Evolutionary conservation across 768 basidiomycete species (phyloP), one percentile per base, ranked within the genome.

Genomic region (Rhizopogon vesiculosus): DNA sequence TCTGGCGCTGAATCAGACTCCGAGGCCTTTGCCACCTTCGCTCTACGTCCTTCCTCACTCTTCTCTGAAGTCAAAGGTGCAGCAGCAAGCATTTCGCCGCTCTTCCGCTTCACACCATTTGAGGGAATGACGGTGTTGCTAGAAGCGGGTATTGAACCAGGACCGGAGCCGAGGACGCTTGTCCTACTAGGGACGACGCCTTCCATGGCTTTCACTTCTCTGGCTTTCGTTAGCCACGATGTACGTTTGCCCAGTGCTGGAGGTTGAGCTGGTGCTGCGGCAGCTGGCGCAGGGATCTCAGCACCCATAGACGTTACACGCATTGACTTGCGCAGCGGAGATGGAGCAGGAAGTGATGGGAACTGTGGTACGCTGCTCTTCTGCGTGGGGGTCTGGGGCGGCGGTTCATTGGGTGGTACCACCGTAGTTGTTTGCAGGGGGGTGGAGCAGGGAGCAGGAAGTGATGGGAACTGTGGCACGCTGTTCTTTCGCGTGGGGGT

Each of bases 181-280:
- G 66, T 52, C 29, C 68, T 61, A 70, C 80, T 55, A 29, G 61
- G 62, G 10, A 73, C 72, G n/a, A 73, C 74, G 42, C 62, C 66
- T 63, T 89, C 89, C 64, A 83, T 71, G 16, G 86, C 86, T 59
- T 86, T 87, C 25, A 78, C 84, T 63, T 89, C 87, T 38, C 89
- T 77, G 13, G 85, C 90, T 62, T 88, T 89, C 69, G 81, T 82
- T 53, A 92, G 68, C 90, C 90, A 91, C 3, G 90, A 91, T 8
- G 87, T 87, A 33, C 89, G 82, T 62, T 88, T 90, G 3, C 81
- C 82, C 9, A 74, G 60, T 4, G 68, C 74, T 28, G 78, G 75
- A 16, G 63, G 65, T 22, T 35, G 48, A 42, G 59, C 62, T 16
- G 59, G 56, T 5, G 55, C 61, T 10, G 66, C 63, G 3, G 76